Evolutionary conservation across 2,329 filamentous ascomycete species (phyloP).

Genomic region (Bipolaris zeicola): DNA sequence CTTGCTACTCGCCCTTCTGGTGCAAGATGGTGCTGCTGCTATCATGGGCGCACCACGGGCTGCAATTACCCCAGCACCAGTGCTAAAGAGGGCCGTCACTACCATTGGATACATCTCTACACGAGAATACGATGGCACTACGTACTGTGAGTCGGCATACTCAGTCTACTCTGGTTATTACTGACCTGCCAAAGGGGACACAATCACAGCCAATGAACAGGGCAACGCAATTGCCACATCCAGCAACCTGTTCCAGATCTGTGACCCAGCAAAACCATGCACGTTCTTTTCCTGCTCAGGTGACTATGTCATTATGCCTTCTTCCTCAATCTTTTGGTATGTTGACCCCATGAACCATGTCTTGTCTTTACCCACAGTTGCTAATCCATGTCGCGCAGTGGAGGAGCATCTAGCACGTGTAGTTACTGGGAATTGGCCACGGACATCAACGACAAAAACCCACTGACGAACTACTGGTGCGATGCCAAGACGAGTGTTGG

Average conservation of each 20-base stretch:
- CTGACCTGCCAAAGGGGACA: conserved; percentile 15
- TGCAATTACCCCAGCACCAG: conserved; percentile 13
- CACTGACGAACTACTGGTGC: conserved; percentile 23
- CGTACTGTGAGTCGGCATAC: conserved; percentile 10
- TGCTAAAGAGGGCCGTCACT: conserved; percentile 13
- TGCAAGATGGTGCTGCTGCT: conserved; percentile 5
- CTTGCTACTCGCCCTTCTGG: conserved; percentile 7
- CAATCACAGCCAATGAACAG: conserved; percentile 15
- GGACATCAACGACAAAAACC: conserved; percentile 14
- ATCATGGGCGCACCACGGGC: conserved; percentile 13
- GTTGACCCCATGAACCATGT: neutral
- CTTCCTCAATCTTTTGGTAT: conserved; percentile 12
- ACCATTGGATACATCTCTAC: conserved; percentile 18
- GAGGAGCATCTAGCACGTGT: conserved; percentile 13
- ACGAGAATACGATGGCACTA: conserved; percentile 11
- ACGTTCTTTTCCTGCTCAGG: conserved; percentile 17
- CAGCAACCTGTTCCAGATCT: conserved; percentile 13
- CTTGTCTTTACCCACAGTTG: neutral
- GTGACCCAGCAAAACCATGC: conserved; percentile 7
- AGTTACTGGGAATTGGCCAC: conserved; percentile 15
- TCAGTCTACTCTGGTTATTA: neutral
- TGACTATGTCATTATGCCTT: conserved; percentile 9
- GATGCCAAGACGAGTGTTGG: conserved; percentile 13
- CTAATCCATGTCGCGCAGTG: conserved; percentile 2
- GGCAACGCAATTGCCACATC: conserved; percentile 14